Percentiles rank a stretch among this genome's conserved stretches.
These are phyloP conservation scores for Dothiorella sarmentorum DNA, from an alignment of 2,329 filamentous ascomycete species.

Conservation along the genomic window DNA sequence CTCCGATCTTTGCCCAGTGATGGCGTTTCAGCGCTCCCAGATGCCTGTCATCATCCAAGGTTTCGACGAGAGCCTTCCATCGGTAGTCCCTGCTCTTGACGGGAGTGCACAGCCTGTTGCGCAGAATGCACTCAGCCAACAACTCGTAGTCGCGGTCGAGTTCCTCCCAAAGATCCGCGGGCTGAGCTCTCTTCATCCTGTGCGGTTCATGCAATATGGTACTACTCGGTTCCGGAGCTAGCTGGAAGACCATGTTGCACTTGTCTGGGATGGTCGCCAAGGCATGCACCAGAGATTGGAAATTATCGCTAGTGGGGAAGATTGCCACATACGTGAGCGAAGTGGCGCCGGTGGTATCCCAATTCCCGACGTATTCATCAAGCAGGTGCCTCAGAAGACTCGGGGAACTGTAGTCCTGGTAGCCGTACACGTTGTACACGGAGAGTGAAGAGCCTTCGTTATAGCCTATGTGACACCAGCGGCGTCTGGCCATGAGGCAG, in stretches of 20 bases:
- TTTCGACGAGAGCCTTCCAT: not conserved
- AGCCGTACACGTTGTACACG: constrained; percentile 69
- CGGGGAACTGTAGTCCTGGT: constrained; percentile 62
- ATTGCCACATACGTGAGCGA: constrained; percentile 60
- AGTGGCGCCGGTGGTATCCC: constrained; percentile 31
- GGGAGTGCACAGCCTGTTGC: not conserved
- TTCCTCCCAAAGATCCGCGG: constrained; percentile 40
- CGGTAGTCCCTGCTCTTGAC: constrained; percentile 12
- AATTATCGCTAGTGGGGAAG: constrained; percentile 64
- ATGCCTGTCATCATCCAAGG: not conserved
- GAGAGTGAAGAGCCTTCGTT: constrained; percentile 75
- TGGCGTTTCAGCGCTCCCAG: not conserved
- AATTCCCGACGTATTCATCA: not conserved
- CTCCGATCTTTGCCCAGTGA: constrained; percentile 6
- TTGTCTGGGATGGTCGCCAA: constrained; percentile 27
- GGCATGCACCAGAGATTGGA: constrained; percentile 28
- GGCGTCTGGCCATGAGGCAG: constrained; percentile 55
- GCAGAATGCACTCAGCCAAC: not conserved
- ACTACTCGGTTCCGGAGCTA: constrained; percentile 42
- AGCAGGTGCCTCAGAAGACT: constrained; percentile 48
- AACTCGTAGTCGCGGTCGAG: not conserved
- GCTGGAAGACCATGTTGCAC: constrained; percentile 39
- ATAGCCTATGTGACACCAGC: constrained; percentile 63
- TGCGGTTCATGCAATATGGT: constrained; percentile 36
- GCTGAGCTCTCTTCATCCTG: constrained; percentile 41